phyloP scores from a whole-genome alignment of 805 yeast genomes.

The Saturnispora silvae region DNA sequence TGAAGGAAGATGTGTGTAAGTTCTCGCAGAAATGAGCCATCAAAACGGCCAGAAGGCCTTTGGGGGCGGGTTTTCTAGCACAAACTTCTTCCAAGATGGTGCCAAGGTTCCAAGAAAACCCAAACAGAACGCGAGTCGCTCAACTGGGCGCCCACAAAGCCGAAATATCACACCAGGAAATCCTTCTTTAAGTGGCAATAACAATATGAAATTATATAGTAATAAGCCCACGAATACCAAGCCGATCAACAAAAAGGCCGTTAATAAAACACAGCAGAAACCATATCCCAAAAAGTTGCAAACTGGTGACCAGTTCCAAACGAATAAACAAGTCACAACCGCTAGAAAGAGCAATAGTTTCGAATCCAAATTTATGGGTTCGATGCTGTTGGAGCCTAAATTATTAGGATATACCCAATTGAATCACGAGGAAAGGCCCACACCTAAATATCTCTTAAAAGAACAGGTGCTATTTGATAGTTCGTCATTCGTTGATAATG shows the following conservation, averaged over 20 bases:
- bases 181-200: no score
- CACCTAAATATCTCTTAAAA: conserved; percentile 25
- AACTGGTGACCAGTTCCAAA: not conserved
- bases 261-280: not conserved
- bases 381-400: conserved; percentile 22
- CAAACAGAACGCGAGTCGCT: not conserved
- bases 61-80: not conserved
- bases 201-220: no score
- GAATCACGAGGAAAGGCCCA: conserved; percentile 12
- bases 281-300: not conserved
- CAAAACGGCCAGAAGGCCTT: conserved; percentile 3
- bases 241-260: not conserved
- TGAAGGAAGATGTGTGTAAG: not conserved
- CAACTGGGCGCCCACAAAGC: not conserved
- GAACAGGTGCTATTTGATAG: conserved; percentile 29
- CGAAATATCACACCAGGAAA: no score
- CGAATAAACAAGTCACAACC: not conserved
- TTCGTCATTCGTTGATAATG: conserved; percentile 26
- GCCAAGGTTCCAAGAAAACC: not conserved
- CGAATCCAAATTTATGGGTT: conserved; percentile 23
- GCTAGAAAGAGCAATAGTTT: conserved; percentile 8
- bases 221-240: no score
- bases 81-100: not conserved
- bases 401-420: conserved; percentile 20
- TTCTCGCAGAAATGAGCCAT: conserved; percentile 1